Base-by-base conservation (phyloP, 768 basidiomycete species). In the Cystoderma amianthinum region DNA sequence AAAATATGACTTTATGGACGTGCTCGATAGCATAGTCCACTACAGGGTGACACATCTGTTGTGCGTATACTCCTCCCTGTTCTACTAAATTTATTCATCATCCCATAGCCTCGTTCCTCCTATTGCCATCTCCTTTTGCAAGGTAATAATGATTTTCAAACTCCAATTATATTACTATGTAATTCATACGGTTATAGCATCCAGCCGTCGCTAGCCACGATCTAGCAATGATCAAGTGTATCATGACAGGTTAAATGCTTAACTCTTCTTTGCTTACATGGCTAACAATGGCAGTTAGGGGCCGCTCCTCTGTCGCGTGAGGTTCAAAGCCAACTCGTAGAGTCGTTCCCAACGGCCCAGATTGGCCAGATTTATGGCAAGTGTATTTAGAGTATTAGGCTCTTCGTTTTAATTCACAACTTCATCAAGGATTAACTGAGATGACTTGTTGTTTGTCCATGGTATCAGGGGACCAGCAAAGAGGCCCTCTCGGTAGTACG, bases 301-400 rank as follows among this genome's bases (percentile, higher is more conserved):
- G 80, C 81, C 18, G 80, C 80, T 5, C 81, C 81, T 33, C 63
- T 81, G 34, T 68, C 75, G 0, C 46, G 55, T 21, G 72, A 78
- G 46, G 49, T 77, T 13, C 74, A 69, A 45, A 53, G 63, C 21
- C 66, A 65, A 48, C 59, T 78, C 17, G 51, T 55, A 13, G 56
- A 64, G 30, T 46, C 72, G 23, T 69, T 82, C 23, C 80, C 80
- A 0, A 48, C 62, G 12, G 66, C 68, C 1, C 59, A 61, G 40
- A 65, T 81, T 15, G 78, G 75, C n/a, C 80, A 82, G 53, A 71
- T 68, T 10, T 82, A 48, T 62, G 12, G 67, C 68, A 1, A 59
- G 61, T 41, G 65, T 82, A n/a, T 78, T 75, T n/a, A 80, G 82
- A 53, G 71, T 69, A 12, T 82, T 80, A 54, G 79, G 78, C 77